Conservation (phyloP, 441 rosid genomes). For the Viola pubescens region DNA sequence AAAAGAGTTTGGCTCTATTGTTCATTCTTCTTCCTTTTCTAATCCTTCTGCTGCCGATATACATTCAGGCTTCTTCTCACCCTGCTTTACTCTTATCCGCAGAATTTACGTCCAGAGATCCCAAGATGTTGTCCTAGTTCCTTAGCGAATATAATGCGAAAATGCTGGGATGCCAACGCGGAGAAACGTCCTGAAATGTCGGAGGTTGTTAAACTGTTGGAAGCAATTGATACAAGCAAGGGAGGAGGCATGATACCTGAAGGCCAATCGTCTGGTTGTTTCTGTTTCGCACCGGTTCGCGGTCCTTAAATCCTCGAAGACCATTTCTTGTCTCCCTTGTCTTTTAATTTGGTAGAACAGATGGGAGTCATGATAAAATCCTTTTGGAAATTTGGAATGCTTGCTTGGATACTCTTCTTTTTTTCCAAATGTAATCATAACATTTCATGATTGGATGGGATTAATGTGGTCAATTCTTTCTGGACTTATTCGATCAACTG, state of each 20-base stretch:
- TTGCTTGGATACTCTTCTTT: background rate
- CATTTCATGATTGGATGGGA: background rate
- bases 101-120: constrained; percentile 76
- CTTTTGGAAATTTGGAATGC: background rate
- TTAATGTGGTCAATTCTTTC: background rate
- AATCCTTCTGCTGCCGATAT: background rate
- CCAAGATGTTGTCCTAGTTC: constrained; percentile 83
- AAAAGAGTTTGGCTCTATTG: too few relatives aligned
- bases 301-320: constrained; percentile 44
- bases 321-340: background rate
- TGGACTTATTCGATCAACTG: too few relatives aligned
- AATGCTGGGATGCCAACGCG: constrained; percentile 72
- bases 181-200: constrained; percentile 83
- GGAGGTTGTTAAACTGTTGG: constrained; percentile 68
- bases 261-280: constrained; percentile 48
- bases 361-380: background rate
- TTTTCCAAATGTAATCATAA: background rate
- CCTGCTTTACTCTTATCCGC: constrained; percentile 10
- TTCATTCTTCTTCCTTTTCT: background rate
- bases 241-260: constrained; percentile 97
- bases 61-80: background rate
- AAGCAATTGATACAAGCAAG: constrained; percentile 66
- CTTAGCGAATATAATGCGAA: constrained; percentile 56
- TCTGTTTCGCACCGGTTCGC: constrained; percentile 64
- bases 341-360: background rate